Evolutionary conservation across 2,329 filamentous ascomycete genomes (phyloP), one percentile per base, ranked within the genome.

Genomic region (Nemania serpens): DNA sequence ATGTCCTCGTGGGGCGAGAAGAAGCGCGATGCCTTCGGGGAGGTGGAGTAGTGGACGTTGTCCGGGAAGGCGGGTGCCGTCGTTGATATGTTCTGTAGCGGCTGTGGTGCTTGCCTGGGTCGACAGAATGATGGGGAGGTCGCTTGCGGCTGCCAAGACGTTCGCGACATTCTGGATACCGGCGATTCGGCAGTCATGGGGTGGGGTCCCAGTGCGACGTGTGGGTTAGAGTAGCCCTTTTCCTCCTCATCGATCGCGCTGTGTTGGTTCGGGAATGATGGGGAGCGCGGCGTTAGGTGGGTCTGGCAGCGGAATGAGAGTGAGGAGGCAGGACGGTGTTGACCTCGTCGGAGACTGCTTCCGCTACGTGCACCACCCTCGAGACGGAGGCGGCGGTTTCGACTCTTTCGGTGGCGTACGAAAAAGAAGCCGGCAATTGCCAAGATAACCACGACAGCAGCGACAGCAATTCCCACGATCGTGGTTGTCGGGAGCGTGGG

Each of bases 231-330:
- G 34, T 59, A 62, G 17, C 22, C 47, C 47, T 73, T 73, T 41
- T 75, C 73, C 13, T 74, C 73, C 29, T 72, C 72, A 4, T 71
- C 69, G 3, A 68, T 58, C 1, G 54, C 34, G 13, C 64, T 59
- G 5, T 65, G 60, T 13, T 62, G 43, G 43, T 62, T 66, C 5
- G 66, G 68, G 67, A 76, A 77, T 39, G 70, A 68, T 0, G 78
- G 76, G 0, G 76, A 77, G 15, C 74, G 70, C 1, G 77, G 76
- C 9, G 75, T 75, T 22, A 80, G 69, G 55, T 77, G 77, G 0
- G 81, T 78, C 59, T 82, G 79, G 72, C 82, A 84, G 34, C 78
- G 77, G 71, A 84, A 84, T 1, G 80, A 82, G 29, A 84, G 75
- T 4, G 79, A 77, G 0, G 82, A 83, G 13, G 70, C 69, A n/a